phyloP scores from a whole-genome alignment of 495 filamentous ascomycete species.

The Echria macrotheca region DNA sequence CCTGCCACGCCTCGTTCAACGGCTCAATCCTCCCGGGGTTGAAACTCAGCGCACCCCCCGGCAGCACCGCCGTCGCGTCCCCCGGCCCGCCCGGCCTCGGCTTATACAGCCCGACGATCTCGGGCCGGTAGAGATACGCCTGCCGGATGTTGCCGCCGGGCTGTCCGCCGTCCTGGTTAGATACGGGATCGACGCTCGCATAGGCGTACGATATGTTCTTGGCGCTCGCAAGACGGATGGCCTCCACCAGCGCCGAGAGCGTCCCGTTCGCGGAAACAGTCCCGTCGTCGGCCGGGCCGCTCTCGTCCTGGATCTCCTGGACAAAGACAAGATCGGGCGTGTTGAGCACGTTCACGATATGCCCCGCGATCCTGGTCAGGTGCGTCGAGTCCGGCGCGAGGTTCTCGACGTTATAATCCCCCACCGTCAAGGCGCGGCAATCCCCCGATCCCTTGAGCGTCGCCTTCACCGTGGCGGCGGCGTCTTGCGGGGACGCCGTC shows the following conservation, averaged over 20 bases:
- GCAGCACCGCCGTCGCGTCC: conserved; percentile 43
- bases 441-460: conserved; percentile 36
- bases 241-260: conserved; percentile 37
- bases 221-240: conserved; percentile 34
- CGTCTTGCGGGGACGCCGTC: conserved; percentile 27
- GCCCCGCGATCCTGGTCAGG: conserved; percentile 43
- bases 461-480: conserved; percentile 40
- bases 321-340: conserved; percentile 52
- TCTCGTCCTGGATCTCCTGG: conserved; percentile 59
- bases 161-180: conserved; percentile 50
- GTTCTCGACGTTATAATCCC: conserved; percentile 59
- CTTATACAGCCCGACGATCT: conserved; percentile 43
- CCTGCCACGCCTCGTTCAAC: conserved; percentile 43
- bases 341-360: conserved; percentile 50
- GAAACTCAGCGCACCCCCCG: conserved; percentile 42
- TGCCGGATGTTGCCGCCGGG: conserved; percentile 62
- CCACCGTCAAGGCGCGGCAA: conserved; percentile 50
- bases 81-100: conserved; percentile 39
- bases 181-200: conserved; percentile 42
- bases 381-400: conserved; percentile 43
- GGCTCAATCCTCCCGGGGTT: conserved; percentile 60
- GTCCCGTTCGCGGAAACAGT: conserved; percentile 43
- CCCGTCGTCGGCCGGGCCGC: conserved; percentile 47
- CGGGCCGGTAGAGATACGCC: conserved; percentile 55
- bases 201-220: conserved; percentile 42